A percentile compares a stretch with the other conserved stretches of the same genome.
Evolutionary conservation across 2,329 filamentous ascomycete species (phyloP).

Genomic region (Claviceps digitariae): DNA sequence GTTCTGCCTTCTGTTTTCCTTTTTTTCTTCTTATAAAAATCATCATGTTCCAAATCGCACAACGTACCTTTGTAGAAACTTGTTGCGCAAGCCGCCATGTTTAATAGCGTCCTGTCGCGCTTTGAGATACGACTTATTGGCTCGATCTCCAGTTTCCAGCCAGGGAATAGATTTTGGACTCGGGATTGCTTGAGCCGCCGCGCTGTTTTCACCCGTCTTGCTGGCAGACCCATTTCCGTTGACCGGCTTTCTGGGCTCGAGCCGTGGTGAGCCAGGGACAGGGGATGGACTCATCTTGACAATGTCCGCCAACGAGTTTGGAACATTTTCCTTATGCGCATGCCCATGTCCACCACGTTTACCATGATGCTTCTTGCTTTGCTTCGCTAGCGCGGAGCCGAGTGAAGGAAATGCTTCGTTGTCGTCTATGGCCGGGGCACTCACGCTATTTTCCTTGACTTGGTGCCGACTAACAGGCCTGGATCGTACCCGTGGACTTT

Average conservation of each 20-base stretch:
- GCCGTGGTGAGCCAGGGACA: slow-evolving; percentile 45
- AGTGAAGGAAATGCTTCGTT: slow-evolving; percentile 90
- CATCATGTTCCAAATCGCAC: too few species aligned
- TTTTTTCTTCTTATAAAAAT: too few species aligned
- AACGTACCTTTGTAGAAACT: slow-evolving; percentile 78
- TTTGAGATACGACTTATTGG: slow-evolving; percentile 90
- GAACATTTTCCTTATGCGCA: slow-evolving; percentile 51
- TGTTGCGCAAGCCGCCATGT: slow-evolving; percentile 90
- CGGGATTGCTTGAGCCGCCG: slow-evolving; percentile 69
- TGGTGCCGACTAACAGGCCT: slow-evolving; percentile 70
- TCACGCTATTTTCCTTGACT: slow-evolving; percentile 43
- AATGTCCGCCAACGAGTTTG: slow-evolving; percentile 80
- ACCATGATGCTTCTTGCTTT: slow-evolving; percentile 82
- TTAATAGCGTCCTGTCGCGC: slow-evolving; percentile 92
- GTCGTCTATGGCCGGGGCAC: slow-evolving; percentile 73
- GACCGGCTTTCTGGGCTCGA: slow-evolving; percentile 32
- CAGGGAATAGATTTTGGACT: slow-evolving; percentile 88
- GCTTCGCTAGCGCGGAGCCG: slow-evolving; percentile 60
- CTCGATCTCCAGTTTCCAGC: slow-evolving; percentile 82
- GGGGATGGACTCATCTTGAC: slow-evolving; percentile 91
- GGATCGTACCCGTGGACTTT: slow-evolving; percentile 60
- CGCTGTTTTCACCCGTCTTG: slow-evolving; percentile 58
- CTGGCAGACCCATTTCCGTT: slow-evolving; percentile 1
- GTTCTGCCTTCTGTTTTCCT: too few species aligned
- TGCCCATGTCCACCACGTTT: slow-evolving; percentile 77